These are phyloP conservation scores for Fraxinus latifolia DNA, from an alignment of 305 asterid species.

Conservation along the genomic window DNA sequence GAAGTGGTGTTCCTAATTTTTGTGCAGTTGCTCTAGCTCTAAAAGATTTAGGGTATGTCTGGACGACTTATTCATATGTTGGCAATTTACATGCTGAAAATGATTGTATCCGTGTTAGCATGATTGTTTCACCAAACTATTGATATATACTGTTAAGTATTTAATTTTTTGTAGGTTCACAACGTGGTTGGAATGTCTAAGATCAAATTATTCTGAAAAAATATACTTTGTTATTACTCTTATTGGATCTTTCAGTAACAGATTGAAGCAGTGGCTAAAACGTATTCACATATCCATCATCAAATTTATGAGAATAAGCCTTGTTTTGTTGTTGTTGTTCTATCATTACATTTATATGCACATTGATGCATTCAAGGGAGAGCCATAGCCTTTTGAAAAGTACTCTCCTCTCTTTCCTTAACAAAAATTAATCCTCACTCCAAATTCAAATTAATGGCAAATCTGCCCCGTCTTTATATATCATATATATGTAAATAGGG, in stretches of 20 bases:
- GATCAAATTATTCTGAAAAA: not conserved
- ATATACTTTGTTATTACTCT: not conserved
- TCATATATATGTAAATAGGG: not conserved
- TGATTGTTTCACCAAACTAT: not conserved
- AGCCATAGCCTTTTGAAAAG: not conserved
- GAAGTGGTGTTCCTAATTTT: slow-evolving; percentile 96
- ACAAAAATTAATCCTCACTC: not conserved
- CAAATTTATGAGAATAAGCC: slow-evolving; percentile 3
- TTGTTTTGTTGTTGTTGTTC: not conserved
- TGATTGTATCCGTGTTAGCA: not conserved
- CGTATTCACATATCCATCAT: not conserved
- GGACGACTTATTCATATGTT: slow-evolving; percentile 13
- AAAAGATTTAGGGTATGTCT: slow-evolving; percentile 55
- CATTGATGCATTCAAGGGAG: not conserved
- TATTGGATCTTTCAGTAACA: not conserved
- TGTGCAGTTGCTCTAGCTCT: slow-evolving; percentile 98
- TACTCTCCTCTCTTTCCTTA: not conserved
- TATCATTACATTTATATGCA: not conserved
- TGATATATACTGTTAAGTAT: not conserved
- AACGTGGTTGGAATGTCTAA: not conserved
- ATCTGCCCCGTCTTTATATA: not conserved
- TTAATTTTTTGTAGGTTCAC: not conserved
- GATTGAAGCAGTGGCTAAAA: not conserved
- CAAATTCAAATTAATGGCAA: not conserved
- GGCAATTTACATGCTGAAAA: slow-evolving; percentile 7